Base-by-base conservation (phyloP, 208 protist genomes). In the Trypanosoma vivax region DNA sequence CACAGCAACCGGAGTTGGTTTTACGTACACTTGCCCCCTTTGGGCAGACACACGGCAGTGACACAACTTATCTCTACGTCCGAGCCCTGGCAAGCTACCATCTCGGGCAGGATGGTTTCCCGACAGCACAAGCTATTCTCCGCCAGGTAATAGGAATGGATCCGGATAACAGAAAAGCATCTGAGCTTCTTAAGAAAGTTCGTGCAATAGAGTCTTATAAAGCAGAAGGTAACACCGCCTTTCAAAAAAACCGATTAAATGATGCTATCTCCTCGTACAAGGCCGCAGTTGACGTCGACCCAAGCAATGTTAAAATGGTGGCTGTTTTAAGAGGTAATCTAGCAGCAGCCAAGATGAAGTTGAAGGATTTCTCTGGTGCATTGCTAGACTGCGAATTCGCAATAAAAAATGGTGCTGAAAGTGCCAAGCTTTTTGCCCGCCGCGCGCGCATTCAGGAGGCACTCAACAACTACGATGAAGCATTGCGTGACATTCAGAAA, bases 311-410 rank as follows among this genome's bases (percentile, higher is more conserved):
- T 2, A 69, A 69, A 55, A 75, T 94, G 65, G 76, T 82, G 45
- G 70, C 83, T 41, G 76, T 67, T 21, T 48, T 96, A 52, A 76
- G 90, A 55, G 83, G 83, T 37, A 97, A 97, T 65, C 78, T 86
- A 34, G 90, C 91, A 14, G 86, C 92, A 3, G 84, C 83, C 21
- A 73, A 73, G 40, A 92, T 92, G 72, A 76, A 84, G 60, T 53
- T 91, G 24, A 89, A 88, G 34, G 85, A 95, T 51, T 94, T 76
- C 67, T 76, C 83, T 21, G 79, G 83, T 2, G 90, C 86, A 7
- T 48, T 94, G 21, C 60, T 94, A 30, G 87, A 97, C 64, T 96
- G 89, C 60, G 85, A 83, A 50, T 96, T 84, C 65, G 91, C 94
- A 37, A 83, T 97, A 49, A 85, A 86, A 49, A 87, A 92, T 56